These are phyloP conservation scores for Trypanosoma boissoni DNA, from an alignment of 208 protist genomes.

Conservation along the genomic window DNA sequence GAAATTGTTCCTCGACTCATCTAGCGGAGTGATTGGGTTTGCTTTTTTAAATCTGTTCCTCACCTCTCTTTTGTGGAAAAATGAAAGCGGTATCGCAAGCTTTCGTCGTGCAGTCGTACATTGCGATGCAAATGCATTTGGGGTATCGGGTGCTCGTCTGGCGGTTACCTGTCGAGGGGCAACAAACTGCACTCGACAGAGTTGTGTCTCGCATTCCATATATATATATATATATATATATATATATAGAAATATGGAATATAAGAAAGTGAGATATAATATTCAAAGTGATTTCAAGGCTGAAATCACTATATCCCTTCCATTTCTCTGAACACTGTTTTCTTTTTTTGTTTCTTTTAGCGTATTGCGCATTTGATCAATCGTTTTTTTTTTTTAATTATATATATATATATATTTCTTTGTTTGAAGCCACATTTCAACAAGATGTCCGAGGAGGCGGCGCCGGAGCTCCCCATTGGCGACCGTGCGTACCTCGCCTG, in stretches of 20 bases:
- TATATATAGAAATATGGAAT: background rate
- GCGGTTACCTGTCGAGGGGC: no score
- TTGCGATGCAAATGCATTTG: no score
- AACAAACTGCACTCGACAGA: background rate
- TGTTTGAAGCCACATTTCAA: background rate
- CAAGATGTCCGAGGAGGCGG: slow-evolving; percentile 45
- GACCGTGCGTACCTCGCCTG: slow-evolving; percentile 74
- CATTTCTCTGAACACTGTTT: no score
- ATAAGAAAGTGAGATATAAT: background rate
- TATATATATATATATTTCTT: slow-evolving; percentile 16
- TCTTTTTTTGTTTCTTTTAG: background rate
- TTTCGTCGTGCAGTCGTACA: no score
- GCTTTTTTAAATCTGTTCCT: no score
- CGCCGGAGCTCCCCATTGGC: slow-evolving; percentile 76
- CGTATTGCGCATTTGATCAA: background rate
- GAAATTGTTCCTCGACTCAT: no score
- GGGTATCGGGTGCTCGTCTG: no score
- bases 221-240: slow-evolving; percentile 4
- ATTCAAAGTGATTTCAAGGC: background rate
- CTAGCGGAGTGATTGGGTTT: no score
- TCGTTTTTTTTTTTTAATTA: slow-evolving; percentile 12
- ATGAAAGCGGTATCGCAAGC: no score
- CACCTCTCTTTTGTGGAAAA: no score
- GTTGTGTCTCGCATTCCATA: background rate
- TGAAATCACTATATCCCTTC: background rate